Conservation (phyloP, 768 basidiomycete species). For the Boletus edulis region DNA sequence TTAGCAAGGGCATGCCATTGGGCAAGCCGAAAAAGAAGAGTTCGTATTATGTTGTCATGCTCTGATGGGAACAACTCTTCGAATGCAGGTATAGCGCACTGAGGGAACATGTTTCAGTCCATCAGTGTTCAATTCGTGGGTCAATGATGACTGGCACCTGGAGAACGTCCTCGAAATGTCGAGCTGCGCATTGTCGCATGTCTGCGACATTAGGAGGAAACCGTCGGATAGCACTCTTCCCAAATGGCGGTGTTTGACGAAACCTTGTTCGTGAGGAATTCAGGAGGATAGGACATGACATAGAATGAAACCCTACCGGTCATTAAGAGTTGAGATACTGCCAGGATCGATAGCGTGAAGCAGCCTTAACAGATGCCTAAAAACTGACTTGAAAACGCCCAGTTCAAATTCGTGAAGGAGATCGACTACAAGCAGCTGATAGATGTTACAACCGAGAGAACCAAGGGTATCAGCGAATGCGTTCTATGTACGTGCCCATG, state of each 20-base stretch:
- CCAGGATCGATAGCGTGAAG: background rate
- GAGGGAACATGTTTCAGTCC: too few species aligned
- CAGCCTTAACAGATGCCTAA: background rate
- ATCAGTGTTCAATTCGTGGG: too few species aligned
- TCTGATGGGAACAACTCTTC: slow-evolving; percentile 29
- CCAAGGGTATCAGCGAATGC: background rate
- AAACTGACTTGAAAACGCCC: background rate
- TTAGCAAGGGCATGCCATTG: slow-evolving; percentile 2
- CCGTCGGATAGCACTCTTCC: slow-evolving; percentile 25
- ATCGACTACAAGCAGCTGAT: background rate
- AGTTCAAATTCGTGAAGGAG: background rate
- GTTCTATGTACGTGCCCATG: background rate
- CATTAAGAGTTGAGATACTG: background rate
- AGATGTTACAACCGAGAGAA: background rate
- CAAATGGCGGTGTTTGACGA: too few species aligned
- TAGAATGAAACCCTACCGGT: background rate
- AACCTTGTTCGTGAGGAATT: too few species aligned
- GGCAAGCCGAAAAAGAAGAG: slow-evolving; percentile 22
- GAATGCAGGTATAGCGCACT: slow-evolving; percentile 33
- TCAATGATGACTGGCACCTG: slow-evolving; percentile 27
- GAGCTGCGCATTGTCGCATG: slow-evolving; percentile 36
- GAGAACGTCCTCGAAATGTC: slow-evolving; percentile 43
- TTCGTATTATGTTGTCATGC: slow-evolving; percentile 21
- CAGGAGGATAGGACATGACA: too few species aligned
- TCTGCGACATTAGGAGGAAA: slow-evolving; percentile 35